These are phyloP conservation scores for Hansenula sp. DNA, from an alignment of 1,139 yeast genomes.

Conservation along the genomic window DNA sequence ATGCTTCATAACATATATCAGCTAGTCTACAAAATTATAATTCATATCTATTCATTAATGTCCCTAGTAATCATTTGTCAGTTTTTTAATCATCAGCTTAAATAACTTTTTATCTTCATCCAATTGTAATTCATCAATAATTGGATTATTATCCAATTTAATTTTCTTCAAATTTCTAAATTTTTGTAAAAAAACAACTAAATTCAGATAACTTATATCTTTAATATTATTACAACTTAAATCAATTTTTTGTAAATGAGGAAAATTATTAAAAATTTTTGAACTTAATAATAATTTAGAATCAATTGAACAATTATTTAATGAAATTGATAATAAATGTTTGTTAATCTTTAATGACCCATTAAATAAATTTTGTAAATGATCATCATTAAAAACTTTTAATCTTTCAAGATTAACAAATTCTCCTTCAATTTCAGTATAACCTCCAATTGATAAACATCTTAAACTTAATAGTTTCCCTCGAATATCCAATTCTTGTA, in stretches of 20 bases:
- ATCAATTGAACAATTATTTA: not conserved
- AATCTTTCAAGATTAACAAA: constrained; percentile 10
- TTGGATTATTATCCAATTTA: not conserved
- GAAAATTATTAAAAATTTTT: not conserved
- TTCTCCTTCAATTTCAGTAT: constrained; percentile 4
- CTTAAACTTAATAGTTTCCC: constrained; percentile 1
- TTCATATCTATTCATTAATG: no score
- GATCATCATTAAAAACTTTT: not conserved
- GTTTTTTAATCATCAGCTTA: not conserved
- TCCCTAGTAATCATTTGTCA: not conserved
- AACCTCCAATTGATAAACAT: constrained; percentile 8
- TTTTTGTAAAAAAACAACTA: not conserved
- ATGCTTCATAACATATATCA: constrained; percentile 24
- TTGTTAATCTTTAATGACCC: not conserved
- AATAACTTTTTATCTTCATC: not conserved
- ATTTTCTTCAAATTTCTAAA: not conserved
- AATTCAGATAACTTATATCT: not conserved
- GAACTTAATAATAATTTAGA: not conserved
- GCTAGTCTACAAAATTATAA: no score
- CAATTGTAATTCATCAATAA: not conserved
- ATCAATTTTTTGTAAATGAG: not conserved
- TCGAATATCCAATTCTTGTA: constrained; percentile 2
- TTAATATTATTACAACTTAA: not conserved
- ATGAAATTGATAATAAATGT: not conserved
- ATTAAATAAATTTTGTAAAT: not conserved